Percentiles rank a stretch among this genome's conserved stretches.
Evolutionary conservation across 179 eudicot genomes (phyloP).

Genomic region (Corrigiola litoralis): DNA sequence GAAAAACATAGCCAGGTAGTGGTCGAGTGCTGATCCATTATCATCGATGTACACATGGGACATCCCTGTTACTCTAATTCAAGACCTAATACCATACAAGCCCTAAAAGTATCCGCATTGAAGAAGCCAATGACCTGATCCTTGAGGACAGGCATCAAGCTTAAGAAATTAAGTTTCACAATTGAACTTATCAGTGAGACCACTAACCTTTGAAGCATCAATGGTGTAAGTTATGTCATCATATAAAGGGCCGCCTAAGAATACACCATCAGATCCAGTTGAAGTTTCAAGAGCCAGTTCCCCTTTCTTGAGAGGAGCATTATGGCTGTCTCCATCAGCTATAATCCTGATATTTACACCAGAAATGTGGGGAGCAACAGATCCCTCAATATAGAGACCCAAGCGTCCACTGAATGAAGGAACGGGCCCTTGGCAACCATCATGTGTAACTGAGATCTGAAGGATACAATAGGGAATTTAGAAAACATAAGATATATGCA

Average conservation of each 20-base stretch:
- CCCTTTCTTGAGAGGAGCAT: constrained; percentile 59
- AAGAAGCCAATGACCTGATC: background rate
- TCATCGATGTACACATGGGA: too few species aligned
- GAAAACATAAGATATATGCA: constrained; percentile 12
- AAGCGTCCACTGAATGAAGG: constrained; percentile 75
- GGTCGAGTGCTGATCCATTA: too few species aligned
- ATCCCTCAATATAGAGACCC: constrained; percentile 93
- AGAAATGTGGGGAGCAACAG: constrained; percentile 83
- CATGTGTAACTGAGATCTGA: constrained; percentile 59
- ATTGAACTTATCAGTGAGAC: background rate
- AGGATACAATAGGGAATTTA: constrained; percentile 3
- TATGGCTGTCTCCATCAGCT: constrained; percentile 67
- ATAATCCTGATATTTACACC: constrained; percentile 64
- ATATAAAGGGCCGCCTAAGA: constrained; percentile 81
- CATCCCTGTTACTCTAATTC: too few species aligned
- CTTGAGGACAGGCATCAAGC: background rate
- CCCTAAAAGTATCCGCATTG: background rate
- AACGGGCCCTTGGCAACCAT: constrained; percentile 76
- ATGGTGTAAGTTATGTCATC: constrained; percentile 72
- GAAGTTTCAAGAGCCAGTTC: constrained; percentile 71
- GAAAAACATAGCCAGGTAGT: too few species aligned
- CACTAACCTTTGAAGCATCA: constrained; percentile 84
- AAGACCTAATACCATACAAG: too few species aligned
- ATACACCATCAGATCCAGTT: constrained; percentile 68
- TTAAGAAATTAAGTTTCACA: background rate